phyloP scores from a whole-genome alignment of 1,284 basidiomycete species.

The Phaffia rhodozyma region DNA sequence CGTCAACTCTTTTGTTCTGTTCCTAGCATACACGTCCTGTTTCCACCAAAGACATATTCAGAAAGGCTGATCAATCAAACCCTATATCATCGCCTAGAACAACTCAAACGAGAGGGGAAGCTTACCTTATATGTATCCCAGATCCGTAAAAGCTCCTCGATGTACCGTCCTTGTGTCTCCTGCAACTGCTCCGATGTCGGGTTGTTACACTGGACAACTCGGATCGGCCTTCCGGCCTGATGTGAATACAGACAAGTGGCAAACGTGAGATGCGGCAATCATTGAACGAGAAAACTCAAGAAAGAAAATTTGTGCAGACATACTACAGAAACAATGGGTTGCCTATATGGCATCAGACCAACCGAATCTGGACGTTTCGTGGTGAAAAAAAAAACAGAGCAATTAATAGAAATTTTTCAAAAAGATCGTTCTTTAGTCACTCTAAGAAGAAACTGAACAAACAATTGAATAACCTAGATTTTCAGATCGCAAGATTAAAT shows the following conservation, averaged over 20 bases:
- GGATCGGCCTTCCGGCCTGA: slow-evolving; percentile 61
- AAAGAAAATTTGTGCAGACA: slow-evolving; percentile 35
- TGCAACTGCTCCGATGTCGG: slow-evolving; percentile 71
- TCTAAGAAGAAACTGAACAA: slow-evolving; percentile 26
- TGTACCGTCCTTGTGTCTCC: slow-evolving; percentile 72
- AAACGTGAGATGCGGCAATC: not conserved
- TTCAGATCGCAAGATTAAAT: not conserved
- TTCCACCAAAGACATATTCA: too few species aligned
- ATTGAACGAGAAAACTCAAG: not conserved
- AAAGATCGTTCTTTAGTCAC: not conserved
- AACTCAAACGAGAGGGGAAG: not conserved
- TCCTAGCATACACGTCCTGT: slow-evolving; percentile 34
- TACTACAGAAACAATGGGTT: slow-evolving; percentile 89
- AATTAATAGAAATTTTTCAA: slow-evolving; percentile 14
- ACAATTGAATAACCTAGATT: slow-evolving; percentile 66
- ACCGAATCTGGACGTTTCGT: not conserved
- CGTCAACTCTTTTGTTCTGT: slow-evolving; percentile 35
- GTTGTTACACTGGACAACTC: slow-evolving; percentile 60
- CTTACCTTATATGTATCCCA: slow-evolving; percentile 80
- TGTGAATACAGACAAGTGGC: slow-evolving; percentile 39
- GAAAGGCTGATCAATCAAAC: not conserved
- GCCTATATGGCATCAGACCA: slow-evolving; percentile 83
- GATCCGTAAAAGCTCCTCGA: slow-evolving; percentile 83
- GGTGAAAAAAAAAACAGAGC: not conserved
- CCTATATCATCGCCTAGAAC: too few species aligned